Percentiles rank a stretch among this genome's conserved stretches.
phyloP scores from a whole-genome alignment of 805 yeast genomes.

The Candida coquimbonensis region DNA sequence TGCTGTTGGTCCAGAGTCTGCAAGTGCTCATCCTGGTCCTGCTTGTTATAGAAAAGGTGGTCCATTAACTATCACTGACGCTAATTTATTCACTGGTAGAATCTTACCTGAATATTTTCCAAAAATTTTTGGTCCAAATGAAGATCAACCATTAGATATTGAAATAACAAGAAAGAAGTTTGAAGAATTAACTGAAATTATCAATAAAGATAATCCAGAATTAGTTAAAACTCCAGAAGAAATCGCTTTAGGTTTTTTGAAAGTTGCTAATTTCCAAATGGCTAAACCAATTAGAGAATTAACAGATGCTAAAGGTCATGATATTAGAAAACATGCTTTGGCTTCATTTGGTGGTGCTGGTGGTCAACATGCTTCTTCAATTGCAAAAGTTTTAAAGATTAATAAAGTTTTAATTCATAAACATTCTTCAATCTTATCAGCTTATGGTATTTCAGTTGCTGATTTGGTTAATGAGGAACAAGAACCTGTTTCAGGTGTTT shows the following conservation, averaged over 20 bases:
- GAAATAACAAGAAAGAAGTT: conserved; percentile 30
- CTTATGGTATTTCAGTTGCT: conserved; percentile 39
- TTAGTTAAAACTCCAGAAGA: conserved; percentile 32
- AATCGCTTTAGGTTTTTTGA: conserved; percentile 39
- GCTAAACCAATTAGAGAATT: conserved; percentile 40
- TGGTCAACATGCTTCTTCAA: conserved; percentile 39
- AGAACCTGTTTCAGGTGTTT: conserved; percentile 21
- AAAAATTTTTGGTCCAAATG: conserved; percentile 39
- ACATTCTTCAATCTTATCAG: conserved; percentile 41
- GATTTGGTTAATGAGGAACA: conserved; percentile 26
- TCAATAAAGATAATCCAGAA: conserved; percentile 29
- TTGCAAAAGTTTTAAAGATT: conserved; percentile 36
- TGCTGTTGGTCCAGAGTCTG: conserved; percentile 42
- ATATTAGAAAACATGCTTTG: conserved; percentile 34
- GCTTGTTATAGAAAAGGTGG: conserved; percentile 43
- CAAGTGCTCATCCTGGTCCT: conserved; percentile 42
- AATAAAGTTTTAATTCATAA: conserved; percentile 36
- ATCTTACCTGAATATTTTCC: conserved; percentile 36
- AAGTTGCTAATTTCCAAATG: conserved; percentile 41
- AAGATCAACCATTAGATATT: conserved; percentile 32
- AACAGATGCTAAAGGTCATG: conserved; percentile 40
- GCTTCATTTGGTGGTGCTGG: conserved; percentile 48
- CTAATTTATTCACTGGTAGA: conserved; percentile 37
- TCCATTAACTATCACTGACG: conserved; percentile 41
- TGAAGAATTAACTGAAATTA: conserved; percentile 29